Evolutionary conservation across 768 basidiomycete species (phyloP), one percentile per base, ranked within the genome.

Genomic region (Calocera viscosa): DNA sequence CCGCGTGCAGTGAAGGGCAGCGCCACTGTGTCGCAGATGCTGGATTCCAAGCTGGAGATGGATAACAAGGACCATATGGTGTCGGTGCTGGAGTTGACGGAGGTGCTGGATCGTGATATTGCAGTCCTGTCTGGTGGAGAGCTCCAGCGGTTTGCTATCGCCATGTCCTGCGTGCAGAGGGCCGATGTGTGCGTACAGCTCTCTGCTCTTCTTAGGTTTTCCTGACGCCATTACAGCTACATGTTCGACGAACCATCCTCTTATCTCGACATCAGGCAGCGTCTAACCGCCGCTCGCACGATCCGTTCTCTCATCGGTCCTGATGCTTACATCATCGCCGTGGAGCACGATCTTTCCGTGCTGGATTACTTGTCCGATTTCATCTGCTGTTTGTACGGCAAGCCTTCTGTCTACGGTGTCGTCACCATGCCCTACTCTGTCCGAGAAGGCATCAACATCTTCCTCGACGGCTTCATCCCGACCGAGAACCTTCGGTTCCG

Each of bases 161-260:
- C 94, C 5, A 93, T 98, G 86, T 87, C 93, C 16, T 94, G 92
- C 73, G 90, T 98, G 53, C 93, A 98, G 76, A 83, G 77, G 67
- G 96, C 96, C 49, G 95, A 99, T 75, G 93, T 99, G 90, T 94
- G 78, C 71, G 92, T 81, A 28, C 1, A 24, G 19, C 24, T 33
- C 19, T 17, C 35, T 5, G 5, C 49, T 10, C 3, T 30, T 17
- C 43, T 30, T 63, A 30, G 22, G 1, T 32, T 43, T 33, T 24
- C 19, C 14, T 17, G 14, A 3, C 43, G 8, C 14, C 40, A 47
- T 30, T 41, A 53, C 74, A 93, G 91, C 39, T 96, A 96, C 81
- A 97, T 97, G 94, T 97, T 97, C 74, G 94, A 98, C 80, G 96
- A 98, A 75, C 96, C 96, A 17, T 98, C 95, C 34, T 92, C 90